These are phyloP conservation scores for Durio zibethinus DNA, from an alignment of 345 rosid genomes.

Conservation along the genomic window DNA sequence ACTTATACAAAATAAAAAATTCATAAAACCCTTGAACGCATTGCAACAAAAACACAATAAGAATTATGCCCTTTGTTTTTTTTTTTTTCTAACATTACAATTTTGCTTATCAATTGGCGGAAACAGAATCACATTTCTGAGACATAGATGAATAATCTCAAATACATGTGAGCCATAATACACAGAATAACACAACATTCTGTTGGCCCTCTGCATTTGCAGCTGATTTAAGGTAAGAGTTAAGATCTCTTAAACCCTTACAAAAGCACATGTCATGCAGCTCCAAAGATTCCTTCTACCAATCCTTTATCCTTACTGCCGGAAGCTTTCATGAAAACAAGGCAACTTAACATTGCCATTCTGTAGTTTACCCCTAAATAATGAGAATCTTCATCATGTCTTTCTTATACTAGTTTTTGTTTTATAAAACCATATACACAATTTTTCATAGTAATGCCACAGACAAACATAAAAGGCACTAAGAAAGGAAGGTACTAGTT, in stretches of 20 bases:
- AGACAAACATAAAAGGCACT: not conserved
- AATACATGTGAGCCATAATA: not conserved
- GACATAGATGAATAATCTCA: not conserved
- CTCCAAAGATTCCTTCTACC: too few relatives aligned
- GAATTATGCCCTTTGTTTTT: not conserved
- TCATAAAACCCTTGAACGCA: not conserved
- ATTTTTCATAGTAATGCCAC: not conserved
- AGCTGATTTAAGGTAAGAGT: too few relatives aligned
- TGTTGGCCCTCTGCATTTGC: not conserved
- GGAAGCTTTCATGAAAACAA: too few relatives aligned
- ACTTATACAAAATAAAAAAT: not conserved
- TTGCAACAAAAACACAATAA: not conserved
- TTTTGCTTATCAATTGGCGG: not conserved
- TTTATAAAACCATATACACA: not conserved
- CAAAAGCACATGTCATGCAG: too few relatives aligned
- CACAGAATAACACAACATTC: not conserved
- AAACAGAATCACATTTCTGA: not conserved
- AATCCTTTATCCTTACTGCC: too few relatives aligned
- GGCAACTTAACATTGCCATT: too few relatives aligned
- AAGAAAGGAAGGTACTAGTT: not conserved
- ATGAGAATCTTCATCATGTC: not conserved
- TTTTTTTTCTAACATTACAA: not conserved
- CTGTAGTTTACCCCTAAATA: too few relatives aligned
- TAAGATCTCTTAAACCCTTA: too few relatives aligned
- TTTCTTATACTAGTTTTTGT: not conserved